A percentile compares a stretch with the other conserved stretches of the same genome.
These are phyloP conservation scores for Ensete ventricosum DNA, from an alignment of 176 grass and related monocot species.

Conservation along the genomic window DNA sequence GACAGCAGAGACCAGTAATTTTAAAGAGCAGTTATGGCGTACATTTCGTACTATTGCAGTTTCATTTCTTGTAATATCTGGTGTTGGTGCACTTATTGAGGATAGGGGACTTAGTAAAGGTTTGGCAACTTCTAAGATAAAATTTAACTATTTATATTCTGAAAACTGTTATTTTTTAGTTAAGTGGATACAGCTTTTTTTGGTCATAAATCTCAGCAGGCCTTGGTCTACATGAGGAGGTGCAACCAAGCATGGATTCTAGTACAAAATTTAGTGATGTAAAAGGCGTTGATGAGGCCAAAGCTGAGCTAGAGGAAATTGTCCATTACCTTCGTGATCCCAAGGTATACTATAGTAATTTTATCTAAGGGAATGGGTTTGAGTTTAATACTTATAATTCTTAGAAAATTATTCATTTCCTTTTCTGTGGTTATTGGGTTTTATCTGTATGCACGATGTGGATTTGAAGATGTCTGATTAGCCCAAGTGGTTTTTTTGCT, in stretches of 20 bases:
- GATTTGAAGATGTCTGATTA: no score
- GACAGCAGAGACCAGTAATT: conserved; percentile 63
- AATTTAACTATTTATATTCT: background rate
- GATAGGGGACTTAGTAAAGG: conserved; percentile 92
- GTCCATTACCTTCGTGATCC: conserved; percentile 97
- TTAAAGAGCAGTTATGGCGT: conserved; percentile 92
- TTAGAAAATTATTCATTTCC: conserved; percentile 1
- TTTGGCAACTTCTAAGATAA: conserved; percentile 25
- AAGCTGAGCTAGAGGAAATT: conserved; percentile 98
- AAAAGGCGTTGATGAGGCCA: conserved; percentile 92
- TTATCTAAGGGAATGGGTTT: background rate
- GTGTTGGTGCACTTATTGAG: conserved; percentile 90
- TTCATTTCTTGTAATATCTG: conserved; percentile 82
- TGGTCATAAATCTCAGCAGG: conserved; percentile 36
- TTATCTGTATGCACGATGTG: no score
- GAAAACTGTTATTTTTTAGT: background rate
- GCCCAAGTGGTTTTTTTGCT: no score
- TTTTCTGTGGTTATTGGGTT: background rate
- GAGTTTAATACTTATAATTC: background rate
- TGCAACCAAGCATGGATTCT: conserved; percentile 78
- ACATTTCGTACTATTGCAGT: conserved; percentile 83
- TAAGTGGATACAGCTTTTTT: conserved; percentile 1
- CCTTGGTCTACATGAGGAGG: conserved; percentile 79
- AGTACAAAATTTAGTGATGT: conserved; percentile 91
- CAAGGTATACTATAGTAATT: conserved; percentile 36